Evolutionary conservation across 352 stramenopile species (phyloP).

Genomic region (Phytophthora sp.): DNA sequence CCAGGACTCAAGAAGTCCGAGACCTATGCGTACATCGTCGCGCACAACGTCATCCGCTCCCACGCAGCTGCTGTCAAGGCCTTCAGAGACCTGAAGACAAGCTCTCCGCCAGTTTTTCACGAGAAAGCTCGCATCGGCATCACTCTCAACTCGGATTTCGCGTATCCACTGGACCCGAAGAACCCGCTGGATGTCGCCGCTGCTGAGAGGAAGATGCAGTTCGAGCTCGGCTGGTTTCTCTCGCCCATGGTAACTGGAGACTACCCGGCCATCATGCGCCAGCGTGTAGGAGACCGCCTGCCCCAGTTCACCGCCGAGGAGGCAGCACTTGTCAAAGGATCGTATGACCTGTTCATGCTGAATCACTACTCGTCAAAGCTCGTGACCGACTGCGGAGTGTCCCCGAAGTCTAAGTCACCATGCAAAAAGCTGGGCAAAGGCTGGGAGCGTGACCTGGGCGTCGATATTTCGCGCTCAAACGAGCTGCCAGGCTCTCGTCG

Average conservation of each 20-base stretch:
- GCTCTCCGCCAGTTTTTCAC: conserved; percentile 24
- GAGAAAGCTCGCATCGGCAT: conserved; percentile 89
- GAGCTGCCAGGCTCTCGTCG: conserved; percentile 65
- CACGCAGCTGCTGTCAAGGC: conserved; percentile 88
- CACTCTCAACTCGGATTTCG: conserved; percentile 85
- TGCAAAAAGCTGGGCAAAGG: conserved; percentile 49
- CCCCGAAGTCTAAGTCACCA: conserved; percentile 30
- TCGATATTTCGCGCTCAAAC: conserved; percentile 65
- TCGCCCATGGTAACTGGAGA: conserved; percentile 90
- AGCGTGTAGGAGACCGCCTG: conserved; percentile 79
- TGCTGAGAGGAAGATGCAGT: conserved; percentile 88
- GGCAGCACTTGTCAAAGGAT: conserved; percentile 68
- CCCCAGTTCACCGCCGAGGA: conserved; percentile 88
- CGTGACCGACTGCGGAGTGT: conserved; percentile 55
- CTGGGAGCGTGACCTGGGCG: conserved; percentile 55
- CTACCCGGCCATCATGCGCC: conserved; percentile 91
- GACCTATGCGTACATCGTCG: conserved; percentile 61
- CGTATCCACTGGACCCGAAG: conserved; percentile 76
- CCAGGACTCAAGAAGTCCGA: conserved; percentile 47
- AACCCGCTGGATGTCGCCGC: conserved; percentile 55
- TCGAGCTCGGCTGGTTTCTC: conserved; percentile 92
- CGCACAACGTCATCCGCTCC: conserved; percentile 91
- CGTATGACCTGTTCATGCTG: conserved; percentile 93
- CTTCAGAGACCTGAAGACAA: conserved; percentile 81
- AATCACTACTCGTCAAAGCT: conserved; percentile 93